Conservation (phyloP, 2,329 filamentous ascomycete genomes). For the Ampelomyces quisqualis region DNA sequence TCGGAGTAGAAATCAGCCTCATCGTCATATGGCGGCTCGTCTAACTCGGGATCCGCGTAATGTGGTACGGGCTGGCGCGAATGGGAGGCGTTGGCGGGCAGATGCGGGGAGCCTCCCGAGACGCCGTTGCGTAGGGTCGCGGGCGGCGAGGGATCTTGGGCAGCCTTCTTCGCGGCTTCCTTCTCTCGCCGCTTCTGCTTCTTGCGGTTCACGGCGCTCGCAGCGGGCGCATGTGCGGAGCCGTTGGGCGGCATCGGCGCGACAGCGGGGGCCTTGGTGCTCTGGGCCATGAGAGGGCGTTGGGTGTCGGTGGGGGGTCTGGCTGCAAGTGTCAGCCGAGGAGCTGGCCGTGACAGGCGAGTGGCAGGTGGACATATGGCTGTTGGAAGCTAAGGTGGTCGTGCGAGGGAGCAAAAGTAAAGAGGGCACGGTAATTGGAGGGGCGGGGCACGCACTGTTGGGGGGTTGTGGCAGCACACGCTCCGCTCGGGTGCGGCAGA, state of each 20-base stretch:
- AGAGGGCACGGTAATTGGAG: constrained; percentile 15
- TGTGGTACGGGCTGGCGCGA: constrained; percentile 40
- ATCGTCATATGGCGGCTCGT: constrained; percentile 42
- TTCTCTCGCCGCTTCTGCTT: constrained; percentile 94
- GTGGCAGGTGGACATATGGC: constrained; percentile 17
- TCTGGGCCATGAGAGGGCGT: constrained; percentile 42
- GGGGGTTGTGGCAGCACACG: constrained; percentile 4
- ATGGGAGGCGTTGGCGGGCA: constrained; percentile 12
- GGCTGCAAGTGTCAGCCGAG: constrained; percentile 13
- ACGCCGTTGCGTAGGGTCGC: constrained; percentile 34
- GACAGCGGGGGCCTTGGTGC: constrained; percentile 30
- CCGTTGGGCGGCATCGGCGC: constrained; percentile 44
- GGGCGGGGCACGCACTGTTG: constrained; percentile 18
- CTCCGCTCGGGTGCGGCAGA: constrained; percentile 9
- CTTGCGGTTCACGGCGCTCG: constrained; percentile 75
- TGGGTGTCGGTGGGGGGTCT: too few species aligned
- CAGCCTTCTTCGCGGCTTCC: constrained; percentile 63
- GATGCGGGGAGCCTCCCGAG: constrained; percentile 12
- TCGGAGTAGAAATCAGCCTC: constrained; percentile 46
- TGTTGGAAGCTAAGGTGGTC: constrained; percentile 8
- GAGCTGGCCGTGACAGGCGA: constrained; percentile 7
- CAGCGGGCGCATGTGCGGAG: constrained; percentile 36
- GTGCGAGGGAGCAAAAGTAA: constrained; percentile 14
- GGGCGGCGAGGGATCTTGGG: constrained; percentile 35
- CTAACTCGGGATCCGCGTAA: constrained; percentile 48